Evolutionary conservation across 2,329 filamentous ascomycete genomes (phyloP), one percentile per base, ranked within the genome.

Genomic region (Triangularia setosa): DNA sequence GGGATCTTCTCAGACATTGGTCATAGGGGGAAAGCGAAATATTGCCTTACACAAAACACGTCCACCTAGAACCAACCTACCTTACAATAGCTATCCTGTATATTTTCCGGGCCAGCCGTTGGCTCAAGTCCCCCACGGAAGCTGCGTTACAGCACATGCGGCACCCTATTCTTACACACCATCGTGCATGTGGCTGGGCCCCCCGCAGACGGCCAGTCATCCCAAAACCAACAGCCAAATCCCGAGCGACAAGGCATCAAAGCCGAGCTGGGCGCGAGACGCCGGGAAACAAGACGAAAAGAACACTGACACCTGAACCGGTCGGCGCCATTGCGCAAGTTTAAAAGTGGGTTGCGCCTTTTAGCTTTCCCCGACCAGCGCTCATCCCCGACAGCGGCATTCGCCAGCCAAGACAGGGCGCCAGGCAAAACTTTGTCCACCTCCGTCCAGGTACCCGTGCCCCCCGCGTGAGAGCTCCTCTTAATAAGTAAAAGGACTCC

Each of bases 381-480:
- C 62, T 35, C 27, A 54, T 52, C 61, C 62, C 67, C 66, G 66
- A 67, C 64, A 65, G 64, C 66, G 67, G 67, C 58, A 63, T 33
- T 62, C 53, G 53, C 53, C 55, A 61, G 55, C 63, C 63, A 61
- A 62, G 59, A 33, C 27, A 60, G 56, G 27, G 44, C 48, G 14
- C 56, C 60, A 57, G 60, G 18, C 64, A 65, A 62, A 60, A 65
- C 60, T 65, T 54, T 65, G 64, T 63, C 58, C 56, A 48, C 58
- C 64, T 60, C 44, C 33, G 24, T 24, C 25, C 52, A 28, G 52
- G 52, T 28, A 55, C 52, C 52, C 52, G 33, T 40, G 58, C 48
- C 58, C 48, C 59, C 63, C 58, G 65, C 61, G 65, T 61, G 58
- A 60, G 53, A 40, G 63, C 57, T 59, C 57, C 30, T 64, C 63